Percentiles rank a stretch among this genome's conserved stretches.
These are phyloP conservation scores for Dothistroma septosporum DNA, from an alignment of 2,329 filamentous ascomycete species.

Conservation along the genomic window DNA sequence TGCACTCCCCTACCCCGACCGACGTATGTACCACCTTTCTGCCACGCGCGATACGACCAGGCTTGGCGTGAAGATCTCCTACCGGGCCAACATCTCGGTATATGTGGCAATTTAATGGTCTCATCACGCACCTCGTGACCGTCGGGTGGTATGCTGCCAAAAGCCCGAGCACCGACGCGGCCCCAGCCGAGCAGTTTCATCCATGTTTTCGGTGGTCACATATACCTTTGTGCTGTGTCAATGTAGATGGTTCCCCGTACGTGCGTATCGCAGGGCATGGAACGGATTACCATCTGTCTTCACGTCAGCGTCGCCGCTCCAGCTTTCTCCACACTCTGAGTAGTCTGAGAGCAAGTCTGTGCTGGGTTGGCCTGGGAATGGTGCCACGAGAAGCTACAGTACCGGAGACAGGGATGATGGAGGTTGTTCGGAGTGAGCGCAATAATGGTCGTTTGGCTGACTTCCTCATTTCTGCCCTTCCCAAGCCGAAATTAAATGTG, in stretches of 20 bases:
- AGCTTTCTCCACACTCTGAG: not conserved
- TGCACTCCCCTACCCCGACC: not conserved
- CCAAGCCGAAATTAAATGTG: not conserved
- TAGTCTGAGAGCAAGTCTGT: not conserved
- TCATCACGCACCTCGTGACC: too few species aligned
- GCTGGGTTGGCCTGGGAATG: too few species aligned
- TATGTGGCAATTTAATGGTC: not conserved
- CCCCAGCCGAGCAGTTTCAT: not conserved
- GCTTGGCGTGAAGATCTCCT: too few species aligned
- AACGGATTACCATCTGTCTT: not conserved
- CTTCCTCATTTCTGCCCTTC: not conserved
- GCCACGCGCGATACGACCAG: too few species aligned
- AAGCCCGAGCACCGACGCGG: not conserved
- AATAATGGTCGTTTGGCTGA: too few species aligned
- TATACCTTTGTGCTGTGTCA: not conserved
- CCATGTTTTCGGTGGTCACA: not conserved
- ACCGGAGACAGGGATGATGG: not conserved
- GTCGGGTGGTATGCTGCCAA: too few species aligned
- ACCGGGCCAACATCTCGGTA: not conserved
- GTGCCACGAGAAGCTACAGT: not conserved
- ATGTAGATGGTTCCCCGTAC: not conserved
- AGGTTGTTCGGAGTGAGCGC: not conserved
- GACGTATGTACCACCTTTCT: not conserved
- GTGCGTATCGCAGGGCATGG: not conserved
- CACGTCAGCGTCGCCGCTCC: not conserved